Conservation (phyloP, 495 filamentous ascomycete genomes). For the Penicillium parvum region DNA sequence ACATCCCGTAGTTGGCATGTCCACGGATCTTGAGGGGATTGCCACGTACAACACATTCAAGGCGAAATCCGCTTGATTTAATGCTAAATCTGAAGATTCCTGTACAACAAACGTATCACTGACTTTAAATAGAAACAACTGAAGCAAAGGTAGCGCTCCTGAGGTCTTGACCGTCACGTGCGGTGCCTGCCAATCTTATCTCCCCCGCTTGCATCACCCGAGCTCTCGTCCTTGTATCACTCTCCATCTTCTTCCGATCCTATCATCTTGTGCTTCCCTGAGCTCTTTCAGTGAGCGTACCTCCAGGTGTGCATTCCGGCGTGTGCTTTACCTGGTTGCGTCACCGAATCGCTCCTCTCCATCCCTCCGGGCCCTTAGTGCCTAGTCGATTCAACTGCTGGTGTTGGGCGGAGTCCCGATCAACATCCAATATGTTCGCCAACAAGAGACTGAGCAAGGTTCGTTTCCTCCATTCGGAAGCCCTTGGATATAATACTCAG, state of each 20-base stretch:
- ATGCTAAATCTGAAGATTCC: too few relatives aligned
- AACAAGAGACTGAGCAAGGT: slow-evolving; percentile 47
- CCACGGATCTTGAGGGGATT: background rate
- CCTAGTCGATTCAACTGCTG: too few relatives aligned
- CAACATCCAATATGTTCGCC: slow-evolving; percentile 36
- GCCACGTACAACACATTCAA: background rate
- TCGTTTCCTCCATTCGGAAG: background rate
- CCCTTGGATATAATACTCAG: background rate
- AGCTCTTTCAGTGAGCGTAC: background rate
- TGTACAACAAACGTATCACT: too few relatives aligned
- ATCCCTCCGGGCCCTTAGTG: too few relatives aligned
- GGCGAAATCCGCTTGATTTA: too few relatives aligned
- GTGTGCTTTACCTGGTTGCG: background rate
- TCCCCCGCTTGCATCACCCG: slow-evolving; percentile 11
- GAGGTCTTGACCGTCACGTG: slow-evolving; percentile 10
- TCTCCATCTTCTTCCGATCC: background rate
- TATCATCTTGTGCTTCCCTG: background rate
- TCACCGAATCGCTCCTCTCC: background rate
- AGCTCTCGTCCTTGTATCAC: background rate
- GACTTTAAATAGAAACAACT: too few relatives aligned
- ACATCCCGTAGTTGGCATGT: too few relatives aligned
- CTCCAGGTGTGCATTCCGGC: background rate
- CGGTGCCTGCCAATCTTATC: slow-evolving; percentile 14
- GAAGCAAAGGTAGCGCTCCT: too few relatives aligned
- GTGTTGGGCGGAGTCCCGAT: background rate